Evolutionary conservation across 805 yeast genomes (phyloP).

Genomic region (Nakazawaea populi): DNA sequence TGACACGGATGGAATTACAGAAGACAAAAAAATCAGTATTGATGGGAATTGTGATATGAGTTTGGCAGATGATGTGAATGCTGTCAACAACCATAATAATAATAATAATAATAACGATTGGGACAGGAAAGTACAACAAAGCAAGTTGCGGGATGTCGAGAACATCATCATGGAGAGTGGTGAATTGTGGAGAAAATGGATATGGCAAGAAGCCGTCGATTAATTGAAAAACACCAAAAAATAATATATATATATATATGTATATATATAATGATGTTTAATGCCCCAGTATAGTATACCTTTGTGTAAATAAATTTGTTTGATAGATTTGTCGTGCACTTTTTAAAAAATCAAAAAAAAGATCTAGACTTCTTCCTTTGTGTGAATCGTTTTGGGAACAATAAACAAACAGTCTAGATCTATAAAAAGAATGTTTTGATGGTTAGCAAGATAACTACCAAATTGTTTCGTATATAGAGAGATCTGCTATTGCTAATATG

Average conservation of each 20-base stretch:
- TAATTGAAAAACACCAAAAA: neutral
- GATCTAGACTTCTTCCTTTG: too few species aligned
- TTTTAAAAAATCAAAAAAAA: too few species aligned
- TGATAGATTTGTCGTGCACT: too few species aligned
- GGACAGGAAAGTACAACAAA: neutral
- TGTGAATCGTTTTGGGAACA: too few species aligned
- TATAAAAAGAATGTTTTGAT: too few species aligned
- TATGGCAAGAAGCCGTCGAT: constrained; percentile 55
- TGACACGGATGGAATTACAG: neutral
- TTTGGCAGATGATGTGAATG: neutral
- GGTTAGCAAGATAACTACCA: too few species aligned
- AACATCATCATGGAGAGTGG: constrained; percentile 74
- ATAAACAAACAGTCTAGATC: too few species aligned
- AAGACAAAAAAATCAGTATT: neutral
- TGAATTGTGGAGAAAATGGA: constrained; percentile 82
- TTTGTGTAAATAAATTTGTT: too few species aligned
- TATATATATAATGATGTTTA: too few species aligned
- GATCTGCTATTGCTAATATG: too few species aligned
- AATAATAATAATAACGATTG: neutral
- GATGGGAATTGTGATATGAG: constrained; percentile 6
- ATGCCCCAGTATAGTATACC: too few species aligned
- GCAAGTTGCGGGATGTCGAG: constrained; percentile 48
- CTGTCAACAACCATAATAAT: neutral
- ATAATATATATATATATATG: neutral
- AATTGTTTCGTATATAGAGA: too few species aligned